Base-by-base conservation (phyloP, 2,329 filamentous ascomycete genomes). In the Pseudopyricularia javanii region DNA sequence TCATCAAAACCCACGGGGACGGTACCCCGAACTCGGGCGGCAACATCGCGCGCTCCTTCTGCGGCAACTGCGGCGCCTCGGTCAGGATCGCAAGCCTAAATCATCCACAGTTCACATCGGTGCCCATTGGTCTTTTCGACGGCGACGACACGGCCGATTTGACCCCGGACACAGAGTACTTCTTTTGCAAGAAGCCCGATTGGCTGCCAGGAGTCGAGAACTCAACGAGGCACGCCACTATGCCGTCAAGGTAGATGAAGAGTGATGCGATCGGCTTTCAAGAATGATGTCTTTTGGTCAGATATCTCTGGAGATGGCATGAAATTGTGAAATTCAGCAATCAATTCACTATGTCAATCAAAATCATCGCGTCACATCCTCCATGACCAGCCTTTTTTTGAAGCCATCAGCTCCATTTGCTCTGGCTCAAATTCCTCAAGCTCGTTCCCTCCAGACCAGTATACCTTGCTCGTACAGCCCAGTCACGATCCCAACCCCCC, bases 31-130 rank as follows among this genome's bases (percentile, higher is more conserved):
- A 59, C 33, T 59, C 59, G 34, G 60, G 59, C 37, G 20, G 28
- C 9, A 43, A 54, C 3, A 55, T 62, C 15, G 11, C 43, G 26
- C 57, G 59, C 33, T 57, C 54, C 7, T 62, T 62, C 54, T 62
- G 60, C 54, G 56, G 57, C 30, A 54, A 48, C 20, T 62, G 60
- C 55, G 60, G 60, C 12, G 51, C 51, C 14, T 12, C 11, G 24
- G 47, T 60, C 8, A 51, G 24, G 11, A 28, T 30, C 22, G 24
- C 11, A 12, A 45, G 40, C 9, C 17, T 45, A 11, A 7, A 2
- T 3, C 24, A 24, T 22, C 40, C 40, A 3, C 40, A 26, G 22
- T 45, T 26, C 17, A 11, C 24, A 3, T 45, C 40, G 7, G 40
- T 45, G 3, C 40, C 40, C 24, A 8, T 26, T 14, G 40, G 40